Evolutionary conservation across 2,329 filamentous ascomycete species (phyloP), one percentile per base, ranked within the genome.

Genomic region (Clonostachys rhizophaga): DNA sequence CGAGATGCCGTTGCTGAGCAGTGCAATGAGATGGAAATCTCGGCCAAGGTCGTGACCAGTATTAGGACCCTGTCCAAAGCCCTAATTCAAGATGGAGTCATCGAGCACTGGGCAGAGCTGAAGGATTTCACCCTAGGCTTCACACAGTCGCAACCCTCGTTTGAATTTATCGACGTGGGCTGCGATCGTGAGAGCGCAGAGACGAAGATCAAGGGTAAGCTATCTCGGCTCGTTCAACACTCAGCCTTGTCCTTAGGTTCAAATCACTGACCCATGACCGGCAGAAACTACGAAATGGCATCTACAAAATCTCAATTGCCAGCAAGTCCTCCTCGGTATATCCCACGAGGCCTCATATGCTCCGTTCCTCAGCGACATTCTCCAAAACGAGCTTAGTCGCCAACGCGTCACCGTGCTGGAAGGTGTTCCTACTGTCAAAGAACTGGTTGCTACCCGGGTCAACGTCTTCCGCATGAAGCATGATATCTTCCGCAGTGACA

Each of bases 161-260:
- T 84, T 65, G 79, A 85, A 60, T 85, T 84, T 65, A 67, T 84
- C 48, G 81, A 86, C 56, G 74, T 85, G 46, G 81, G 81, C 34
- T 64, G 72, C 53, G 74, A 74, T 41, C 82, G 81, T 58, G 79
- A 83, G 55, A 69, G 76, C 44, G 74, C 76, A 8, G 78, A 81
- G 57, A 72, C 72, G 42, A 85, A 85, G 60, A 77, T 86, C 53
- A 76, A 73, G 71, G 79, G 79, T 81, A 61, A 43, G 63, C 50
- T 42, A 35, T 33, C 34, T n/a, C 36, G 14, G 14, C 18, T n/a
- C 37, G 18, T 16, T 24, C 40, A 39, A 45, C 47, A 36, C 36
- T 3, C 16, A 14, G 6, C 9, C 18, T 17, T 24, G 24, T n/a
- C 33, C 20, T 17, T 14, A 18, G 17, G 6, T 33, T 30, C 30